Percentiles rank a stretch among this genome's conserved stretches.
Evolutionary conservation across 371 early-diverging fungal genomes (phyloP).

Genomic region (Apophysomyces variabilis): DNA sequence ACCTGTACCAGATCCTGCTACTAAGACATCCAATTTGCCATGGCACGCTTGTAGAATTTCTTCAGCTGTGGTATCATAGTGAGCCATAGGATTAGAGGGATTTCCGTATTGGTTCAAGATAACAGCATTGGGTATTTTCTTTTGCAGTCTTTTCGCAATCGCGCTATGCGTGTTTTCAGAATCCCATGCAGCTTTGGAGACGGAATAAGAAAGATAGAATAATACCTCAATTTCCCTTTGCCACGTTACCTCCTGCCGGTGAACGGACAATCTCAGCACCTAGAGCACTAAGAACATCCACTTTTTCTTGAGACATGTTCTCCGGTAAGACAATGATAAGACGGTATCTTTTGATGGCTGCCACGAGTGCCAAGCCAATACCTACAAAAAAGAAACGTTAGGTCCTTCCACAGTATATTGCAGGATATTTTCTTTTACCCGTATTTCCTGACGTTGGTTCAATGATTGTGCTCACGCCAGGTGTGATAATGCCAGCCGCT

Average conservation of each 20-base stretch:
- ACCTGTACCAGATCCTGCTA: constrained; percentile 96
- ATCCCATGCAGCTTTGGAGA: constrained; percentile 86
- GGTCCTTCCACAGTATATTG: background rate
- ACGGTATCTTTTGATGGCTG: constrained; percentile 96
- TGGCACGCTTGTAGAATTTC: constrained; percentile 85
- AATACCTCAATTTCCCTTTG: too few relatives aligned
- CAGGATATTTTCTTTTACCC: constrained; percentile 45
- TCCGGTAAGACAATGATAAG: constrained; percentile 97
- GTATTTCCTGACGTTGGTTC: constrained; percentile 98
- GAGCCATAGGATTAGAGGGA: constrained; percentile 96
- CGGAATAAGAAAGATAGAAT: too few relatives aligned
- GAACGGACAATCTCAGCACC: constrained; percentile 98
- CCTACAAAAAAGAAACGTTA: constrained; percentile 32
- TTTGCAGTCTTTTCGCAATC: constrained; percentile 89
- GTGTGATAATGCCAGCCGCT: constrained; percentile 83
- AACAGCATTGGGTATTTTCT: constrained; percentile 92
- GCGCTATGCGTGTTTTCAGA: constrained; percentile 96
- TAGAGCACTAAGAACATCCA: constrained; percentile 94
- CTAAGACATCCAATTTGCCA: constrained; percentile 94
- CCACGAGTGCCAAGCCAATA: constrained; percentile 90
- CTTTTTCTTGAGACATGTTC: constrained; percentile 98
- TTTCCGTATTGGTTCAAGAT: constrained; percentile 96
- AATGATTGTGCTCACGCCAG: constrained; percentile 88
- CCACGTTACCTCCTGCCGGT: constrained; percentile 78
- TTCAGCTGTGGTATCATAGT: constrained; percentile 93